Percentiles rank a stretch among this genome's conserved stretches.
These are phyloP conservation scores for Trichoderma polysporum DNA, from an alignment of 2,329 filamentous ascomycete species.

Conservation along the genomic window DNA sequence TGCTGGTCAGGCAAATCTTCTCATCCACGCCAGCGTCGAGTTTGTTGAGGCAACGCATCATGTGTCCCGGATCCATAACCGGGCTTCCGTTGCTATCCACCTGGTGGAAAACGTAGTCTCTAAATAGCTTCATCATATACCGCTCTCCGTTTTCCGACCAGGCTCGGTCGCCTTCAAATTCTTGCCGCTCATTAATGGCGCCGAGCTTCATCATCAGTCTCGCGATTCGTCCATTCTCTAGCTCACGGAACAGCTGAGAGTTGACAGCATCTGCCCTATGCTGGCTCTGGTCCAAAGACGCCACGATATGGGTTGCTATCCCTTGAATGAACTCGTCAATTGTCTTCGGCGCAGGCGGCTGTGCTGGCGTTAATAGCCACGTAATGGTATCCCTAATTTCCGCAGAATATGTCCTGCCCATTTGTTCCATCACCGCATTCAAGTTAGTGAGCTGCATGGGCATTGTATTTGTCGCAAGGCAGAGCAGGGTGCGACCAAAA, in stretches of 20 bases:
- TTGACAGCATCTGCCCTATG: conserved; percentile 75
- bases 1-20: conserved; percentile 77
- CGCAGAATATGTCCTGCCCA: conserved; percentile 72
- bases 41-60: conserved; percentile 84
- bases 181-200: conserved; percentile 84
- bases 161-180: conserved; percentile 71
- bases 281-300: conserved; percentile 74
- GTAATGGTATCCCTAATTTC: conserved; percentile 76
- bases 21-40: conserved; percentile 88
- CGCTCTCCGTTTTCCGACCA: conserved; percentile 94
- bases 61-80: conserved; percentile 82
- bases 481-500: conserved; percentile 82
- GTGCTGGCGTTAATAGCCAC: conserved; percentile 74
- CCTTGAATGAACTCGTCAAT: conserved; percentile 77
- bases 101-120: conserved; percentile 96
- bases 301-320: conserved; percentile 74
- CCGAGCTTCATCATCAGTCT: conserved; percentile 80
- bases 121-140: conserved; percentile 90
- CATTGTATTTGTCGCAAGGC: conserved; percentile 70
- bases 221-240: conserved; percentile 85
- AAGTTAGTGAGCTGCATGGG: conserved; percentile 57
- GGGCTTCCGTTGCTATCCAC: conserved; percentile 83
- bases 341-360: conserved; percentile 58
- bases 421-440: conserved; percentile 70
- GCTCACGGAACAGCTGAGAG: conserved; percentile 71